Evolutionary conservation across 805 yeast genomes (phyloP), one percentile per base, ranked within the genome.

Genomic region (Lipomyces spencermartinsiae): DNA sequence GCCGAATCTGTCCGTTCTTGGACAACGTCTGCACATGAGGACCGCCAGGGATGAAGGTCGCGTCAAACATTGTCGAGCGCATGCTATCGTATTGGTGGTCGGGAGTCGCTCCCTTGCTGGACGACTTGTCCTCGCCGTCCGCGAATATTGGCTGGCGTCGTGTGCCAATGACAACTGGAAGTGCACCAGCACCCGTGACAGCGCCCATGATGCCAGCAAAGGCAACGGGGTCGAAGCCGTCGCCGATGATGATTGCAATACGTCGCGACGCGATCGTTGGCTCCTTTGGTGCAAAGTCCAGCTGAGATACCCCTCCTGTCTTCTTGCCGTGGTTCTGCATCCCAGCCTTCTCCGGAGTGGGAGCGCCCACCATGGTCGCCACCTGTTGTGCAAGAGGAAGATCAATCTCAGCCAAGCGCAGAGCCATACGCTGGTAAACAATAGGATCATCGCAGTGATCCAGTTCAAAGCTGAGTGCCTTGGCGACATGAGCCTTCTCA

Each of bases 11-110:
- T 12, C 63, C 63, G 39, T 10, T 46, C 19, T 46, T 43, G 19
- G 22, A 14, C 33, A 61, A n/a, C 29, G 60, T 61, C 63, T 19
- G 22, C 25, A 61, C 37, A 35, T 51, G 61, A 46, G 58, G 14
- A 16, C 63, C 63, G 43, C 63, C 59, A 31, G 63, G 63, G n/a
- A 61, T 33, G 25, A 46, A 61, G n/a, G 39, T 53, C 7, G 63
- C 34, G 29, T 61, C 63, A 53, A 51, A 61, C 39, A 61, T 19
- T 12, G 63, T 61, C 14, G 63, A 61, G 25, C 63, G 63, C 37
- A 19, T 7, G 31, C 60, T 33, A 9, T 61, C 63, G 39, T 31
- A 53, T 12, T 43, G 37, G 46, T 46, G 59, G 35, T 61, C 63
- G 22, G 63, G 37, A 31, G 12, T 33, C 34, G 51, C 60, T 33